phyloP scores from a whole-genome alignment of 345 rosid species.

The Brassica cretica region DNA sequence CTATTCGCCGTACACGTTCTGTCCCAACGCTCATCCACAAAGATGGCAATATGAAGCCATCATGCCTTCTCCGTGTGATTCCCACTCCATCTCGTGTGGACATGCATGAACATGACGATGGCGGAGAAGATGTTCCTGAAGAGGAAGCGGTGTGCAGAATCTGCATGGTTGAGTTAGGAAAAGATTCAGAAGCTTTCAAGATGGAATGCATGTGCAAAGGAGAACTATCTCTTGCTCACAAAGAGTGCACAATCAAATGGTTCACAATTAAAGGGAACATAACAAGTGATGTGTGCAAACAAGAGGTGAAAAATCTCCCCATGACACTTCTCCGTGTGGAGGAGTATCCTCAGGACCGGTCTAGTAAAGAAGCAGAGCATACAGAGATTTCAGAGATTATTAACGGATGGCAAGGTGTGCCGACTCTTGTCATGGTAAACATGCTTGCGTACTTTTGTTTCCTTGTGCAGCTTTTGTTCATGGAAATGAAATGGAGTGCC shows the following conservation, averaged over 20 bases:
- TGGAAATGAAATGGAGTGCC: constrained; percentile 66
- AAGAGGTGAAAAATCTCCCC: constrained; percentile 86
- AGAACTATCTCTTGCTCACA: constrained; percentile 82
- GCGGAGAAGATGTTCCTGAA: constrained; percentile 75
- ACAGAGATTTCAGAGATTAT: constrained; percentile 45
- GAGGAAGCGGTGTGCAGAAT: constrained; percentile 95
- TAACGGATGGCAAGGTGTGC: constrained; percentile 86
- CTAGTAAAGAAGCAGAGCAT: constrained; percentile 29
- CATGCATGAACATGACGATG: constrained; percentile 32
- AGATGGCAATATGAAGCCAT: constrained; percentile 51
- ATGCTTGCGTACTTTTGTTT: constrained; percentile 70
- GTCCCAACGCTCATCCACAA: constrained; percentile 59
- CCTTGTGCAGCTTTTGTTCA: constrained; percentile 61
- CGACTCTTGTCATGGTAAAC: constrained; percentile 65
- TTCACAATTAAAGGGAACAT: constrained; percentile 92
- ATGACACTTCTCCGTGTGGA: constrained; percentile 82
- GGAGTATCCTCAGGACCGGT: constrained; percentile 46
- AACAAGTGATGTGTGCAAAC: constrained; percentile 89
- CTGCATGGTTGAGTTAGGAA: constrained; percentile 78
- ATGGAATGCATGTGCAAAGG: constrained; percentile 99
- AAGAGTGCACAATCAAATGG: constrained; percentile 86
- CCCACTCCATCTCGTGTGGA: constrained; percentile 47
- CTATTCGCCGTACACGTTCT: constrained; percentile 81
- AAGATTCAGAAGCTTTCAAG: constrained; percentile 78
- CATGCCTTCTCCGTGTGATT: constrained; percentile 61